Evolutionary conservation across 345 rosid species (phyloP).

Genomic region (Trapa bicornis): DNA sequence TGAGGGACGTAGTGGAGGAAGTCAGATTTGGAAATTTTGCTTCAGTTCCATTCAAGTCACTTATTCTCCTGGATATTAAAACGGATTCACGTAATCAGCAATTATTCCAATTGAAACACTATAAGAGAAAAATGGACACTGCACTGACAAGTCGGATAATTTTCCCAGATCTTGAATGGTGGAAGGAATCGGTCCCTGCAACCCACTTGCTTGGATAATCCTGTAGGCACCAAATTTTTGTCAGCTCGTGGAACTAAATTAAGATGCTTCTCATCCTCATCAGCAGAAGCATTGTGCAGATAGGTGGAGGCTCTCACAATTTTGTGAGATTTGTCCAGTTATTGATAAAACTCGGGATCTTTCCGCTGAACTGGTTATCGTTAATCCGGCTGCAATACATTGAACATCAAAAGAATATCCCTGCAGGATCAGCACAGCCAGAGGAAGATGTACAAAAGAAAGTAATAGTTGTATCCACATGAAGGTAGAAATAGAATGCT

Average conservation of each 20-base stretch:
- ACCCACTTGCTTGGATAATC: constrained; percentile 10
- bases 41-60: constrained; percentile 6
- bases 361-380: constrained; percentile 10
- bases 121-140: neutral
- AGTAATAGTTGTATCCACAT: neutral
- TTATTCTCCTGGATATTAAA: constrained; percentile 10
- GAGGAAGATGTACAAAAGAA: neutral
- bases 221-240: constrained; percentile 2
- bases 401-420: neutral
- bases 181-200: constrained; percentile 14
- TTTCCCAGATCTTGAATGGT: constrained; percentile 1
- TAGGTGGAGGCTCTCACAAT: constrained; percentile 4
- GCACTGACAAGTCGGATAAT: constrained; percentile 3
- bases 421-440: neutral
- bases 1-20: neutral
- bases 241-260: neutral
- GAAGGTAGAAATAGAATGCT: neutral
- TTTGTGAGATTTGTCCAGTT: neutral
- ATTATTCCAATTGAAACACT: neutral
- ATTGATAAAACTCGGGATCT: constrained; percentile 9
- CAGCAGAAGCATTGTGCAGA: neutral
- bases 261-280: neutral
- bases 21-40: neutral
- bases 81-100: neutral
- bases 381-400: neutral